Percentiles rank a stretch among this genome's conserved stretches.
Evolutionary conservation across 768 basidiomycete species (phyloP).

Genomic region (Lyophyllum shimeji): DNA sequence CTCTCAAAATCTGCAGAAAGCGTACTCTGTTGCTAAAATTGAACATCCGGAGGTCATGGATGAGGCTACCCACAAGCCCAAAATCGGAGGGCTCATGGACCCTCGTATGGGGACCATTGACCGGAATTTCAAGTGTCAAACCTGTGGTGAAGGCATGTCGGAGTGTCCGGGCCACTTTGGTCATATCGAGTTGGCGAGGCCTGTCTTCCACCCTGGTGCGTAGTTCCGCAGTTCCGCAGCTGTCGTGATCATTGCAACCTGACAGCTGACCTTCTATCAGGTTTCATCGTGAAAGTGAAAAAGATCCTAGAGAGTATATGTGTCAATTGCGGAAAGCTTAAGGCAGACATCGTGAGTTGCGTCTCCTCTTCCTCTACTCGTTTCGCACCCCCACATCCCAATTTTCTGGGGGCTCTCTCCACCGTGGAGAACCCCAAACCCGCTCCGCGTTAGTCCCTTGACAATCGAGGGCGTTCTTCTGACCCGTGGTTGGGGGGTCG

Average conservation of each 20-base stretch:
- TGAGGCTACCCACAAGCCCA: constrained; percentile 86
- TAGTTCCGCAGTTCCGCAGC: constrained; percentile 17
- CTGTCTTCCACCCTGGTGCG: constrained; percentile 96
- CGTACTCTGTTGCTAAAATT: constrained; percentile 96
- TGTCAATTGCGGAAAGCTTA: constrained; percentile 97
- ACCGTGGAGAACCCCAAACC: constrained; percentile 94
- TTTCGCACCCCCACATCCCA: constrained; percentile 94
- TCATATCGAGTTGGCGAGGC: constrained; percentile 94
- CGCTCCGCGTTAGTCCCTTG: constrained; percentile 76
- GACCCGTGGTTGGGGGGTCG: constrained; percentile 64
- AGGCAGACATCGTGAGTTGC: constrained; percentile 94
- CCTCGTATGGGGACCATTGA: constrained; percentile 98
- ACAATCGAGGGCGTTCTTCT: constrained; percentile 82
- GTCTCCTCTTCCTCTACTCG: constrained; percentile 80
- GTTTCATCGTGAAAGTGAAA: constrained; percentile 98
- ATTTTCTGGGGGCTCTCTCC: constrained; percentile 99
- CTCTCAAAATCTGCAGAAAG: constrained; percentile 68
- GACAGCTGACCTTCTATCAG: constrained; percentile 33
- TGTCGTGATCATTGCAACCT: background rate
- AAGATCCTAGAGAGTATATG: constrained; percentile 99
- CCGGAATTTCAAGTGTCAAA: constrained; percentile 98
- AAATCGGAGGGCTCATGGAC: constrained; percentile 95
- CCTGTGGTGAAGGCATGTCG: constrained; percentile 99
- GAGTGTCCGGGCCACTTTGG: constrained; percentile 99
- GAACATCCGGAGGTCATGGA: constrained; percentile 99